Conservation (phyloP, 352 stramenopile genomes). For the Pythium diclinum region DNA sequence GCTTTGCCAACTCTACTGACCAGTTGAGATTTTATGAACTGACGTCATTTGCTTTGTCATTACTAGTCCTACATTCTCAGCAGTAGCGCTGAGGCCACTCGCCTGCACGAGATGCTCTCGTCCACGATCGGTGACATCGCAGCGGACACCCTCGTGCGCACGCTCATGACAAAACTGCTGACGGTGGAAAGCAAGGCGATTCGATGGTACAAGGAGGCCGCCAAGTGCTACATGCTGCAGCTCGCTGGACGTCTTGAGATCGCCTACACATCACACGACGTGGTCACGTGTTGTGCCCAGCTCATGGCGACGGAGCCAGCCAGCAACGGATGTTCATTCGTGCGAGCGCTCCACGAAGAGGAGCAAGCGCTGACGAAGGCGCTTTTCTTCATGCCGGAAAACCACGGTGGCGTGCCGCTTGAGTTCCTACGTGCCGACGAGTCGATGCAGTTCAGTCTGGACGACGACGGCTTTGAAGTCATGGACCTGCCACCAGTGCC, state of each 20-base stretch:
- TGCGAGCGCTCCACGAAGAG: conserved; percentile 48
- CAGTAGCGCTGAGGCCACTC: conserved; percentile 31
- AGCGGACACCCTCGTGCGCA: conserved; percentile 43
- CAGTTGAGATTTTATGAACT: too few relatives aligned
- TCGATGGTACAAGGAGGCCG: conserved; percentile 63
- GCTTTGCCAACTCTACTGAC: too few relatives aligned
- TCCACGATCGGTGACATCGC: conserved; percentile 46
- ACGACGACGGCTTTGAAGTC: conserved; percentile 83
- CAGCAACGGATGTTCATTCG: conserved; percentile 39
- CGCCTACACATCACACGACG: conserved; percentile 39
- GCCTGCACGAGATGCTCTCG: conserved; percentile 47
- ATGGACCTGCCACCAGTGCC: conserved; percentile 30
- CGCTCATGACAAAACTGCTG: conserved; percentile 55
- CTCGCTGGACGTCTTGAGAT: conserved; percentile 52
- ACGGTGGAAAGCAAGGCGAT: conserved; percentile 68
- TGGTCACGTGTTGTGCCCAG: conserved; percentile 44
- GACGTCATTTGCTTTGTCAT: too few relatives aligned
- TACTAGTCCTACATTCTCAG: conserved; percentile 58
- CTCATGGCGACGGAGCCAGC: conserved; percentile 15
- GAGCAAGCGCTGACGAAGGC: conserved; percentile 42
- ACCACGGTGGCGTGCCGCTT: conserved; percentile 67
- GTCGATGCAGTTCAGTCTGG: conserved; percentile 69
- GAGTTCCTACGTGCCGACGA: conserved; percentile 71
- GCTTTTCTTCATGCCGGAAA: conserved; percentile 69
- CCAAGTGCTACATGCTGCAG: conserved; percentile 67